phyloP scores from a whole-genome alignment of 495 filamentous ascomycete species.

The Penicillium pulvis region DNA sequence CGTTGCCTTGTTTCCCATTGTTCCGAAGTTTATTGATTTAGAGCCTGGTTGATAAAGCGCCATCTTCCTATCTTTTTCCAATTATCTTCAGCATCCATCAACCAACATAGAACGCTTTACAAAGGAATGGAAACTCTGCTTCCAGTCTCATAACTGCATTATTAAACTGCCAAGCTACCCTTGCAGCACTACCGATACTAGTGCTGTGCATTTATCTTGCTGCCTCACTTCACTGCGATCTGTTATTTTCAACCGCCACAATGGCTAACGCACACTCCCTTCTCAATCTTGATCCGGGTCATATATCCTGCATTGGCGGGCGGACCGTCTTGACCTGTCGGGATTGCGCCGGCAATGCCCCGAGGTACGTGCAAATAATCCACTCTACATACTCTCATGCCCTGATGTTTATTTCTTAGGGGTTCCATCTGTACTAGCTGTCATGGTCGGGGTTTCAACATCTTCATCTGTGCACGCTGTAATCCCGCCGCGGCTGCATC shows the following conservation, averaged over 20 bases:
- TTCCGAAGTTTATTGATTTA: slow-evolving; percentile 14
- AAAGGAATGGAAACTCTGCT: neutral
- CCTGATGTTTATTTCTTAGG: slow-evolving; percentile 15
- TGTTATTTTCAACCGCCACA: neutral
- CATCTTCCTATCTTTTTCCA: neutral
- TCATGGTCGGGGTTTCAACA: slow-evolving; percentile 39
- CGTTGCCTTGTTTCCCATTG: slow-evolving; percentile 18
- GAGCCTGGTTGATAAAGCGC: slow-evolving; percentile 9
- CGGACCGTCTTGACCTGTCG: slow-evolving; percentile 41
- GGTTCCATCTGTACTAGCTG: slow-evolving; percentile 37
- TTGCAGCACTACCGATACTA: slow-evolving; percentile 9
- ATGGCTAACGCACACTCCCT: slow-evolving; percentile 27
- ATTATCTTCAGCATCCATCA: neutral
- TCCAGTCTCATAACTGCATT: neutral
- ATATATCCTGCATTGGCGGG: slow-evolving; percentile 42
- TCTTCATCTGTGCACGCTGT: slow-evolving; percentile 41
- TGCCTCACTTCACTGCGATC: slow-evolving; percentile 1
- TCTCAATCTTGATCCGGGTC: slow-evolving; percentile 35
- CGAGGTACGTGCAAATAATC: slow-evolving; percentile 28
- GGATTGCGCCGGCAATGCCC: slow-evolving; percentile 43
- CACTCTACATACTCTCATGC: neutral
- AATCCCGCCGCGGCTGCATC: slow-evolving; percentile 32
- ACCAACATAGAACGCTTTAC: neutral
- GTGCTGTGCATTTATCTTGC: slow-evolving; percentile 3
- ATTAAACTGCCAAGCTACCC: neutral